Percentiles rank a stretch among this genome's conserved stretches.
phyloP scores from a whole-genome alignment of 1,284 basidiomycete genomes.

The Irpex lacteus region DNA sequence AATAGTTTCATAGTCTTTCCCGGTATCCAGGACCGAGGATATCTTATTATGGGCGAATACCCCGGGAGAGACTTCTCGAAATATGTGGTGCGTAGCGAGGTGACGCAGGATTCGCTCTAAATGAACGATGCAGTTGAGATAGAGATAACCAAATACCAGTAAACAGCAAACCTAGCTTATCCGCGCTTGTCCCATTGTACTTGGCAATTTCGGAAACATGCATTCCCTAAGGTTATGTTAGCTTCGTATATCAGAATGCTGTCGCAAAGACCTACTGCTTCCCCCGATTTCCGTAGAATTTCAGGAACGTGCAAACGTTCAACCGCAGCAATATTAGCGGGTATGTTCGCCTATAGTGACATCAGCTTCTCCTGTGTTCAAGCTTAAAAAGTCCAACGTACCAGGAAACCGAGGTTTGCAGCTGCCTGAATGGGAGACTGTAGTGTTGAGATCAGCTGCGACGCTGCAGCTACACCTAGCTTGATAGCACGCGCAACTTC shows the following conservation, averaged over 20 bases:
- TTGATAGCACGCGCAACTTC: neutral
- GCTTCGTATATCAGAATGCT: neutral
- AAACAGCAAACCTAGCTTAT: constrained; percentile 29
- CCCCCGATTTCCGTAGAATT: constrained; percentile 35
- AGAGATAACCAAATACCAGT: too few species aligned
- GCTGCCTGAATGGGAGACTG: constrained; percentile 2
- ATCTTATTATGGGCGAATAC: constrained; percentile 14
- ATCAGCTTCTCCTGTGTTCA: neutral
- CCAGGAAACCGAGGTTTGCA: neutral
- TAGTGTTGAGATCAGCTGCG: constrained; percentile 6
- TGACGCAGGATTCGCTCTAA: neutral
- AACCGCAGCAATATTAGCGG: constrained; percentile 11
- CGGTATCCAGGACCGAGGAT: constrained; percentile 38
- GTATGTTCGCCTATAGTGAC: constrained; percentile 2
- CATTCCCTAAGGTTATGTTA: constrained; percentile 23
- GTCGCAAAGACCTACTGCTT: constrained; percentile 21
- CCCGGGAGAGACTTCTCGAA: neutral
- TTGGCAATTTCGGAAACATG: constrained; percentile 34
- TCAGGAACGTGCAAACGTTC: constrained; percentile 27
- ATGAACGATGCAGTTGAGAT: too few species aligned
- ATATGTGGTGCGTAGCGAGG: neutral
- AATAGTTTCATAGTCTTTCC: constrained; percentile 1
- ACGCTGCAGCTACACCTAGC: constrained; percentile 9
- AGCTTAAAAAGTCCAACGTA: neutral
- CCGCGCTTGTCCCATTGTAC: constrained; percentile 26